phyloP scores from a whole-genome alignment of 1,139 yeast genomes.

The Pichia sp. region DNA sequence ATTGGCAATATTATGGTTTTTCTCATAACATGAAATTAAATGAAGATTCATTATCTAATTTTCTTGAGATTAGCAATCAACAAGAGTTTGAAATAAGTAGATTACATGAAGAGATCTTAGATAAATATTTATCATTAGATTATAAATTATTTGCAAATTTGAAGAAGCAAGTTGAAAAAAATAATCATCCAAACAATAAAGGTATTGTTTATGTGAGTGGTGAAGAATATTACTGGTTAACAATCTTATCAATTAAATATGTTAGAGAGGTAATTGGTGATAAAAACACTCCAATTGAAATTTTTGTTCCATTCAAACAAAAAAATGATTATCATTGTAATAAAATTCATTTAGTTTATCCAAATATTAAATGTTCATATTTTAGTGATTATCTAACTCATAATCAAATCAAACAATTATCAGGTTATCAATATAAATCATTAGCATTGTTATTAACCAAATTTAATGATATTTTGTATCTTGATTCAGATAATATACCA shows the following conservation, averaged over 20 bases:
- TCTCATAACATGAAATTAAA: slow-evolving; percentile 21
- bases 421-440: slow-evolving; percentile 59
- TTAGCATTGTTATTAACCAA: slow-evolving; percentile 54
- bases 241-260: slow-evolving; percentile 26
- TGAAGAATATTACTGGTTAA: slow-evolving; percentile 25
- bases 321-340: slow-evolving; percentile 22
- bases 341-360: slow-evolving; percentile 21
- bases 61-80: slow-evolving; percentile 18
- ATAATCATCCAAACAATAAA: slow-evolving; percentile 11
- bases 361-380: slow-evolving; percentile 25
- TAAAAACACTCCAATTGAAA: slow-evolving; percentile 23
- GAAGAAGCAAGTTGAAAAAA: slow-evolving; percentile 1
- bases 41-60: slow-evolving; percentile 16
- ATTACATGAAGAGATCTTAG: slow-evolving; percentile 19
- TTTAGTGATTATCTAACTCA: slow-evolving; percentile 22
- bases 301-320: slow-evolving; percentile 23
- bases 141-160: slow-evolving; percentile 14
- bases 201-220: slow-evolving; percentile 29
- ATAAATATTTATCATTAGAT: slow-evolving; percentile 9
- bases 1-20: slow-evolving; percentile 29
- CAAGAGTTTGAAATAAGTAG: slow-evolving; percentile 22
- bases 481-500: slow-evolving; percentile 69
- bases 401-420: slow-evolving; percentile 11
- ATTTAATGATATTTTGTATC: slow-evolving; percentile 54
- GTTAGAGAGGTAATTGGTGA: slow-evolving; percentile 24